Evolutionary conservation across 768 basidiomycete species (phyloP), one percentile per base, ranked within the genome.

Genomic region (Lentinula sp.): DNA sequence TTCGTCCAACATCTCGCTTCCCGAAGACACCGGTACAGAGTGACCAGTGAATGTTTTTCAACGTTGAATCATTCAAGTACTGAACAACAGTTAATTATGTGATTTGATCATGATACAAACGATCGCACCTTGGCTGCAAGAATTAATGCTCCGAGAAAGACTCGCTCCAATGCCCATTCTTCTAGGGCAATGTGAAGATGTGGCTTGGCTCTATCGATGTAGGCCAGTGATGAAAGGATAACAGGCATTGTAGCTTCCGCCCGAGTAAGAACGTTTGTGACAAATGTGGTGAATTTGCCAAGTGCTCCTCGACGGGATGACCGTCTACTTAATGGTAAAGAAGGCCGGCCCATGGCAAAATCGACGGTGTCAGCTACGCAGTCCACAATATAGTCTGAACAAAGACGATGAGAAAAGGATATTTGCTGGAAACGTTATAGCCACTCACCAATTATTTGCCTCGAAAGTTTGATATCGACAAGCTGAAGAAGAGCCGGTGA

Each of bases 11-110:
- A 66, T 91, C 89, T 43, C 89, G 83, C 71, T 89, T 89, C 65
- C 89, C 88, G 69, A 91, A 91, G 31, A 91, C 86, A 34, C 87
- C 86, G 0, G 89, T 89, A 73, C 88, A 90, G n/a, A 88, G 77
- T 8, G 89, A 87, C 92, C 92, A 95, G 71, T 95, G 92, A 54
- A 89, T 80, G 74, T 95, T 95, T 80, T 95, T 95, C 15, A 93
- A 81, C 31, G 90, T 91, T 15, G 89, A 92, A 71, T 95, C 93
- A 71, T 95, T 93, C 39, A 89, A 76, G 70, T 94, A 94, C 85
- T 91, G 37, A 53, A 16, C 64, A 23, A 66, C 54, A 56, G 56
- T 62, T 65, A 28, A 66, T 64, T 45, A 40, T 28, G 61, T 28
- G 40, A 28, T 21, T 18, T 37, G 46, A 49, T 45, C 57, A 61